A percentile compares a stretch with the other conserved stretches of the same genome.
Evolutionary conservation across 1,284 basidiomycete genomes (phyloP).

Genomic region (Mycosarcoma maydis): DNA sequence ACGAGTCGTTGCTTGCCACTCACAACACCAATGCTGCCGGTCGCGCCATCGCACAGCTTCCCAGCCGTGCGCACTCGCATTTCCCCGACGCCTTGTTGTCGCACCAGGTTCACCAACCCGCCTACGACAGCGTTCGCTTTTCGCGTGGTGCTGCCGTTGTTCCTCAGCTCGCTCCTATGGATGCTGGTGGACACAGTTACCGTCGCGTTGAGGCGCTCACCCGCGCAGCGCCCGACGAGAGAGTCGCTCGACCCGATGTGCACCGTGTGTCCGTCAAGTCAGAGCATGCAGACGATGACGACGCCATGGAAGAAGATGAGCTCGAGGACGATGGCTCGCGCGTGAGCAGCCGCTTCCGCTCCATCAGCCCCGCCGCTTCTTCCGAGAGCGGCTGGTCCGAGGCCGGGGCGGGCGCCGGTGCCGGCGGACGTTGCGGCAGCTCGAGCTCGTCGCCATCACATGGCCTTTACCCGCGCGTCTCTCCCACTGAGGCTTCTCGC

Average conservation of each 20-base stretch:
- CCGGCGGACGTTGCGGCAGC: too few relatives aligned
- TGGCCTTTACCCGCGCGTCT: slow-evolving; percentile 47
- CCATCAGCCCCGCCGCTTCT: slow-evolving; percentile 32
- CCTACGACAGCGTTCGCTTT: slow-evolving; percentile 50
- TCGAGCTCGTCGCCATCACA: slow-evolving; percentile 39
- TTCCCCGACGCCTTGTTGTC: slow-evolving; percentile 26
- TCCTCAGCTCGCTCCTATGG: slow-evolving; percentile 55
- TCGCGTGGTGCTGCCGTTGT: slow-evolving; percentile 47
- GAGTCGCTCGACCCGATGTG: not conserved
- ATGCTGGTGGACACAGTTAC: slow-evolving; percentile 51
- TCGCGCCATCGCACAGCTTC: slow-evolving; percentile 53
- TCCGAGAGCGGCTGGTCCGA: slow-evolving; percentile 34
- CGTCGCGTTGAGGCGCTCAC: slow-evolving; percentile 62
- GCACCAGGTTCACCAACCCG: slow-evolving; percentile 30
- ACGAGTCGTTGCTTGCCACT: slow-evolving; percentile 46
- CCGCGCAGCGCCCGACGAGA: slow-evolving; percentile 55
- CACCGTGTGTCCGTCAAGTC: slow-evolving; percentile 22
- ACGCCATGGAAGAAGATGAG: slow-evolving; percentile 49
- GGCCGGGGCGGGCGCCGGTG: slow-evolving; percentile 8
- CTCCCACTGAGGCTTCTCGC: slow-evolving; percentile 27
- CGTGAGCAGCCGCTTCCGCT: slow-evolving; percentile 25
- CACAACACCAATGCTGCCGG: slow-evolving; percentile 8
- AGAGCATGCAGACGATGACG: slow-evolving; percentile 13
- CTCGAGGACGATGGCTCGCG: slow-evolving; percentile 15
- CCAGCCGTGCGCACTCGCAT: slow-evolving; percentile 36